A percentile compares a stretch with the other conserved stretches of the same genome.
These are phyloP conservation scores for Yarrowia yakushimensis DNA, from an alignment of 805 yeast species.

Conservation along the genomic window DNA sequence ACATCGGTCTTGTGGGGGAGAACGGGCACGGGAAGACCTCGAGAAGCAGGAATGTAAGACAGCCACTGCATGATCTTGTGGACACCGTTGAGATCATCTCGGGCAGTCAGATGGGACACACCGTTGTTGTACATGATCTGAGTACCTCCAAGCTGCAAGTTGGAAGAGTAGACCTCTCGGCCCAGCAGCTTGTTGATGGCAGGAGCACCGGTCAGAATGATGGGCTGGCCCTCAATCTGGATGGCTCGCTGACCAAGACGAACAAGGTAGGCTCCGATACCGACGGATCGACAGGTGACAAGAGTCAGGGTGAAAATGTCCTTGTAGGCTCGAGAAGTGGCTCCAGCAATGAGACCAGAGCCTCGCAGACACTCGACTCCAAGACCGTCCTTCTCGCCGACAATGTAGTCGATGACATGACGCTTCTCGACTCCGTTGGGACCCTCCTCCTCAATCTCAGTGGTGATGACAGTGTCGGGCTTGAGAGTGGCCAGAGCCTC, in stretches of 20 bases:
- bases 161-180: slow-evolving; percentile 93
- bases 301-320: slow-evolving; percentile 97
- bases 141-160: slow-evolving; percentile 98
- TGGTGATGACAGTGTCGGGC: slow-evolving; percentile 43
- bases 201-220: slow-evolving; percentile 98
- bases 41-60: slow-evolving; percentile 87
- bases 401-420: slow-evolving; percentile 72
- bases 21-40: slow-evolving; percentile 87
- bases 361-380: slow-evolving; percentile 99
- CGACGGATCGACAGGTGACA: slow-evolving; percentile 99
- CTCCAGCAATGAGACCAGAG: slow-evolving; percentile 98
- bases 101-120: slow-evolving; percentile 96
- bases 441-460: slow-evolving; percentile 80
- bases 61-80: slow-evolving; percentile 93
- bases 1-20: slow-evolving; percentile 61
- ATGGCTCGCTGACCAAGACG: slow-evolving; percentile 98
- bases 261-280: slow-evolving; percentile 98
- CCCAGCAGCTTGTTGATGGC: slow-evolving; percentile 96
- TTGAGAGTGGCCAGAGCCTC: slow-evolving; percentile 47
- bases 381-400: slow-evolving; percentile 93
- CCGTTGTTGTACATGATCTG: slow-evolving; percentile 98
- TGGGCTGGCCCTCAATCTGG: slow-evolving; percentile 98
- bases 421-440: slow-evolving; percentile 50
- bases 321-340: slow-evolving; percentile 94
- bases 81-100: slow-evolving; percentile 95